Evolutionary conservation across 176 grass and related monocot genomes (phyloP), one percentile per base, ranked within the genome.

Genomic region (Eleusine coracana): DNA sequence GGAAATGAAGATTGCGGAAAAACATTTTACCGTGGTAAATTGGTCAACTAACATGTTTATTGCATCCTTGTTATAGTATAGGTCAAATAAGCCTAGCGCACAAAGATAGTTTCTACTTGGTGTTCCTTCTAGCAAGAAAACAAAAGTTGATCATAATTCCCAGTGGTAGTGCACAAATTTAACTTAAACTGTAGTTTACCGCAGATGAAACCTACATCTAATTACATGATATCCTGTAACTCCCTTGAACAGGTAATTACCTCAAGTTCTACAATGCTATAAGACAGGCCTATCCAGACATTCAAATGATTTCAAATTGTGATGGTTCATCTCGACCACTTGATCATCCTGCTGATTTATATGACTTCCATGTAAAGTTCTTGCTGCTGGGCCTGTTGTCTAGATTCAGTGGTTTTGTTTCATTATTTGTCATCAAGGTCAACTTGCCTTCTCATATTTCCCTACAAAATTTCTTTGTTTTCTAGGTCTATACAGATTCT

Each of bases 1-100:
- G 96, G 96, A 50, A 98, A 98, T 79, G 96, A 98, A 91, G 93
- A 98, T 50, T 95, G 96, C 17, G 84, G 91, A 66, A 91, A 90
- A 51, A 81, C 78, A 48, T 90, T 91, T 85, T 97, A 97, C 77
- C 78, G 31, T 9, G 91, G 91, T 94, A 75, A 62, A 34, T 68
- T 78, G 36, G 9, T 66, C 78, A 71, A 42, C 21, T 67, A 59
- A 59, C 8, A 66, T 80, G 54, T 23, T 49, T 77, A 2, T 83
- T 75, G 6, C 64, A 85, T 80, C 34, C n/a, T n/a, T 41, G 46
- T 20, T 18, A 73, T 36, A 73, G 14, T 37, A 88, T 73, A 65
- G 6, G 10, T 23, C 42, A 7, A 52, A 71, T 14, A 87, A 4
- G 18, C 49, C 37, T 87, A 82, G 64, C 42, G 10, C 46, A 72